Percentiles rank a stretch among this genome's conserved stretches.
phyloP scores from a whole-genome alignment of 306 rosid genomes.

The Gastrolobium villosum region DNA sequence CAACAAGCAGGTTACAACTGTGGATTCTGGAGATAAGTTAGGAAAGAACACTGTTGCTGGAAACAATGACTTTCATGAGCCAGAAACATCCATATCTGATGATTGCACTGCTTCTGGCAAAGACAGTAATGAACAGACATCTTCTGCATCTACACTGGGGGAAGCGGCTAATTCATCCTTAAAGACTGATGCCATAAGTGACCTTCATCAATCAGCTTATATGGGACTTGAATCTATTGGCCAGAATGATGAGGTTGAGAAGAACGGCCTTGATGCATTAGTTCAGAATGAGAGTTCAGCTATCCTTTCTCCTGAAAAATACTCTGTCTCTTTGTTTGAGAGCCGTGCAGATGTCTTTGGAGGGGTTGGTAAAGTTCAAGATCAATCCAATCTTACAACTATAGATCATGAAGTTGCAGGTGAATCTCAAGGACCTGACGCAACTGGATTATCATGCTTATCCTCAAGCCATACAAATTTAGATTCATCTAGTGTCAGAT shows the following conservation, averaged over 20 bases:
- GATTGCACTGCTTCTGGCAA: conserved; percentile 54
- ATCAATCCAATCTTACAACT: conserved; percentile 48
- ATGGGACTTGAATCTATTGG: conserved; percentile 51
- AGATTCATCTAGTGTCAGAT: conserved; percentile 63
- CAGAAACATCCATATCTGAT: conserved; percentile 57
- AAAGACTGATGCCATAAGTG: conserved; percentile 49
- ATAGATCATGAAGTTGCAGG: conserved; percentile 55
- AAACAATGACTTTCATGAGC: conserved; percentile 49
- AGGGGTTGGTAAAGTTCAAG: conserved; percentile 48
- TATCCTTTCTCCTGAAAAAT: conserved; percentile 55
- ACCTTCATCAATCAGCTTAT: conserved; percentile 51
- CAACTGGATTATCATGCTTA: conserved; percentile 52
- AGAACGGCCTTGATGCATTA: conserved; percentile 50
- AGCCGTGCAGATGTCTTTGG: conserved; percentile 50
- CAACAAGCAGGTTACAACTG: conserved; percentile 43
- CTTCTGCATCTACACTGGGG: conserved; percentile 50
- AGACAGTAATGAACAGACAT: conserved; percentile 49
- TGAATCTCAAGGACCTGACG: conserved; percentile 53
- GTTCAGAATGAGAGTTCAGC: conserved; percentile 57
- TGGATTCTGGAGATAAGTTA: conserved; percentile 58
- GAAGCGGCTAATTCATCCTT: conserved; percentile 50
- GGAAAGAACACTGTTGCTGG: conserved; percentile 53
- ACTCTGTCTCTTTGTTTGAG: conserved; percentile 46
- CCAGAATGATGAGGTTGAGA: conserved; percentile 54
- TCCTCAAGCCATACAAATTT: conserved; percentile 59